phyloP scores from a whole-genome alignment of 2,329 filamentous ascomycete genomes.

The Metarhizium album region DNA sequence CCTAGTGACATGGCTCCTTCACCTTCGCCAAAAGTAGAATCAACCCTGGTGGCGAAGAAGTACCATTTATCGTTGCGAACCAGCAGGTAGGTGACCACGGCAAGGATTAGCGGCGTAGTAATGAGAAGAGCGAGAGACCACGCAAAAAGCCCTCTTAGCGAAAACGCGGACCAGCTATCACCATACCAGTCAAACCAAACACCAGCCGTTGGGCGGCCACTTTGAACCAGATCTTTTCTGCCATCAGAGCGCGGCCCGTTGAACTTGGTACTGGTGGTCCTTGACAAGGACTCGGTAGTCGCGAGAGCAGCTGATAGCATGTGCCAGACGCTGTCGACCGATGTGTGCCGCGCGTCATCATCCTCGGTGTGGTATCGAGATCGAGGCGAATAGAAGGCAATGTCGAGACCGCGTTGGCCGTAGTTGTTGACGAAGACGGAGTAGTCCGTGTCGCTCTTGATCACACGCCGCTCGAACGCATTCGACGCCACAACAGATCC shows the following conservation, averaged over 20 bases:
- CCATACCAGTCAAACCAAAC: conserved; percentile 97
- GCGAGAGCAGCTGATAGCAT: conserved; percentile 81
- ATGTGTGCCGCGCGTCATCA: conserved; percentile 74
- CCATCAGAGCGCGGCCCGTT: conserved; percentile 44
- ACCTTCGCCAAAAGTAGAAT: conserved; percentile 45
- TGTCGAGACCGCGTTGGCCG: conserved; percentile 78
- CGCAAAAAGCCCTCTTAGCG: conserved; percentile 74
- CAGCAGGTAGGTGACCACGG: conserved; percentile 58
- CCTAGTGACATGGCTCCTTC: conserved; percentile 53
- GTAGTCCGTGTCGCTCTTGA: conserved; percentile 85
- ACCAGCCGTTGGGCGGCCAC: conserved; percentile 54
- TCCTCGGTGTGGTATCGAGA: conserved; percentile 84
- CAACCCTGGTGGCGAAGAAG: conserved; percentile 57
- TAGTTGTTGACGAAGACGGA: conserved; percentile 66
- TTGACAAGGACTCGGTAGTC: conserved; percentile 61
- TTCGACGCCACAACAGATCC: conserved; percentile 74
- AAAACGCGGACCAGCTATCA: conserved; percentile 64
- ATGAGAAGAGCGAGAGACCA: conserved; percentile 77
- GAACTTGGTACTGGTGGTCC: conserved; percentile 56
- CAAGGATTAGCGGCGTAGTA: conserved; percentile 62
- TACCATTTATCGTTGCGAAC: conserved; percentile 74
- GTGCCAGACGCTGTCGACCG: conserved; percentile 68
- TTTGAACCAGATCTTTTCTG: conserved; percentile 50
- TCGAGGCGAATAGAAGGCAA: conserved; percentile 82
- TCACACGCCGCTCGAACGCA: conserved; percentile 67